Base-by-base conservation (phyloP, 2,329 filamentous ascomycete genomes). In the Paraconiothyrium brasiliense region DNA sequence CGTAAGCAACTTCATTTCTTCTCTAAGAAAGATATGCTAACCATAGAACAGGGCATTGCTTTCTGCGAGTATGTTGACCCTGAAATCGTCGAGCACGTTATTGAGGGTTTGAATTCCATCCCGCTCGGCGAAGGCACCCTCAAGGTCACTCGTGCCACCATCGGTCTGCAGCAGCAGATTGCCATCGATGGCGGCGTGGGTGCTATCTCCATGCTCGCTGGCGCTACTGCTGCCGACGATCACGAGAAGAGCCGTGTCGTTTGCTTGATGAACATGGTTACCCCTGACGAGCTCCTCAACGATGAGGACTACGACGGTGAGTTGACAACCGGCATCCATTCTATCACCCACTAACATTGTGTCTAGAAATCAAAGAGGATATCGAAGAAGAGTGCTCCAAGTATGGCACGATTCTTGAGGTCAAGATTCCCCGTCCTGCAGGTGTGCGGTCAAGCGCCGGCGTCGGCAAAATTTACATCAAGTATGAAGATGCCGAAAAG, bases 221-320 rank as follows among this genome's bases (percentile, higher is more conserved):
- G 94, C 60, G 97, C 95, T 22, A 92, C 90, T 3, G 91, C 92
- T 41, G 86, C 86, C 59, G 91, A 94, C 62, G 64, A 70, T 37
- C 84, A 91, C 37, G 93, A 97, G 69, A 89, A 90, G 62, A 92
- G 92, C 67, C 88, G 92, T 59, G 94, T 99, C 16, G 79, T 99
- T 63, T 94, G 97, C 80, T 84, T 99, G 64, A 87, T 99, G 74
- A 99, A 99, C 83, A 99, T 99, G 95, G 94, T 99, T 39, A 99
- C 95, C 0, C 86, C 93, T 0, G 95, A 99, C 71, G 95, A 99
- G 80, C 84, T 99, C 27, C 89, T 97, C 80, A 94, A 98, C 75
- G 90, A 89, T 55, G 94, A 98, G 39, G 95, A 99, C 74, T 98
- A 97, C 74, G 92, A 97, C 81, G 94, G 94, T 94, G 85, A 75